Conservation (phyloP, 2,329 filamentous ascomycete genomes). For the Karstenula rhodostoma region DNA sequence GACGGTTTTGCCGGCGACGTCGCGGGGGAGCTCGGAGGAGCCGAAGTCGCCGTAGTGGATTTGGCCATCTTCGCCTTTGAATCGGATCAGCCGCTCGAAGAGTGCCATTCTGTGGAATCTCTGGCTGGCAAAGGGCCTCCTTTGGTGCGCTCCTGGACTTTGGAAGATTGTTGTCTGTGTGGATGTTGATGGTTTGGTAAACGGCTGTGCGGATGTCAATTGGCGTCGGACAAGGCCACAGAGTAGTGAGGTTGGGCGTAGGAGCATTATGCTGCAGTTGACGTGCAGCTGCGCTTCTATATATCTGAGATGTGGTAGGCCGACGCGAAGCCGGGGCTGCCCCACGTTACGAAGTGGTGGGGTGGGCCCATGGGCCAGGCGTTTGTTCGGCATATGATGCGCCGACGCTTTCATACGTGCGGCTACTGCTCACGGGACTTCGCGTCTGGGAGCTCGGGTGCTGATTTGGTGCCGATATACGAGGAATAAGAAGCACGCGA, state of each 20-base stretch:
- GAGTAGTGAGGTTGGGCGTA: not conserved
- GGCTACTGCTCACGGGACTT: conserved; percentile 14
- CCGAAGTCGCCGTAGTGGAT: conserved; percentile 42
- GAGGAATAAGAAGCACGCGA: not conserved
- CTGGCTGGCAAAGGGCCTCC: not conserved
- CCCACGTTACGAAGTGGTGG: conserved; percentile 13
- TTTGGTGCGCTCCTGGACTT: not conserved
- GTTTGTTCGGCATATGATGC: conserved; percentile 10
- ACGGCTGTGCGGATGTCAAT: not conserved
- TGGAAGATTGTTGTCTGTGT: not conserved
- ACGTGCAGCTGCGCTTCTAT: not conserved
- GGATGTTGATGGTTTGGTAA: not conserved
- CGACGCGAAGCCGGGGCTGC: conserved; percentile 4
- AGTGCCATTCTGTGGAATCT: conserved; percentile 25
- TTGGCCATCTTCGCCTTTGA: conserved; percentile 40
- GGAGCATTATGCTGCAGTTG: not conserved
- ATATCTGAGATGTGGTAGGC: not conserved
- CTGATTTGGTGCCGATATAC: conserved; percentile 10
- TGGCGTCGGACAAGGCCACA: not conserved
- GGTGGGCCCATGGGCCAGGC: conserved; percentile 2
- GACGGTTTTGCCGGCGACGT: conserved; percentile 42
- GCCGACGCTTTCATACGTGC: not conserved
- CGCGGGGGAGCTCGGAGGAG: conserved; percentile 36
- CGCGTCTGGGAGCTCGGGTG: not conserved
- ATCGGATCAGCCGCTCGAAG: conserved; percentile 47